A percentile compares a stretch with the other conserved stretches of the same genome.
Conservation (phyloP, 805 yeast genomes). For the Sugiyamaella smithiae region DNA sequence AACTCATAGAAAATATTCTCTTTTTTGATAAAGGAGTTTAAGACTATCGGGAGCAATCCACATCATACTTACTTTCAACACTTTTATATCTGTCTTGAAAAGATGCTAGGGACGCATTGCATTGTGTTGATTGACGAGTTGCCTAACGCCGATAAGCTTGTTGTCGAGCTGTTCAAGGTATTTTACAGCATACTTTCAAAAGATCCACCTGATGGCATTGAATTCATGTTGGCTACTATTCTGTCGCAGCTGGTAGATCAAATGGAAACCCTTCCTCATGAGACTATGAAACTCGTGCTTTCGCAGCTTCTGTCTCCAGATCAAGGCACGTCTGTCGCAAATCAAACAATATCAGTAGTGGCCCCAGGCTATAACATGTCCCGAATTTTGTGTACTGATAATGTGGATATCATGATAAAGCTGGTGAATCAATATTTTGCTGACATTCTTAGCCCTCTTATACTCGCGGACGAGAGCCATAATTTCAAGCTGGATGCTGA, state of each 20-base stretch:
- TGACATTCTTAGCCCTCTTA: slow-evolving; percentile 58
- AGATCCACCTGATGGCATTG: slow-evolving; percentile 51
- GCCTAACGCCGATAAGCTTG: slow-evolving; percentile 55
- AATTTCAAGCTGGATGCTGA: neutral
- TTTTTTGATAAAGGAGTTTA: slow-evolving; percentile 62
- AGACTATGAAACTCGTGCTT: slow-evolving; percentile 60
- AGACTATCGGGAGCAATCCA: slow-evolving; percentile 41
- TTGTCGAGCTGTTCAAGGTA: slow-evolving; percentile 54
- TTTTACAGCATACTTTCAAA: slow-evolving; percentile 55
- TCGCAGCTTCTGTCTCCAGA: slow-evolving; percentile 53
- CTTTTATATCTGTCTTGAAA: slow-evolving; percentile 60
- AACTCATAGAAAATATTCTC: slow-evolving; percentile 48
- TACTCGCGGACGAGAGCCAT: slow-evolving; percentile 23
- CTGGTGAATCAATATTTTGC: slow-evolving; percentile 76
- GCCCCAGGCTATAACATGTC: slow-evolving; percentile 67
- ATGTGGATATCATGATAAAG: slow-evolving; percentile 71
- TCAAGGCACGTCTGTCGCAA: slow-evolving; percentile 25
- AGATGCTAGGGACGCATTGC: slow-evolving; percentile 72
- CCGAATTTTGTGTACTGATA: slow-evolving; percentile 62
- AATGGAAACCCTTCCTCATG: slow-evolving; percentile 58
- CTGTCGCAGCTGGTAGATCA: slow-evolving; percentile 73
- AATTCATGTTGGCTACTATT: slow-evolving; percentile 51
- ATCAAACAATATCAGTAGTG: slow-evolving; percentile 24
- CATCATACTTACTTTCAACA: slow-evolving; percentile 62
- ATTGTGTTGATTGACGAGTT: slow-evolving; percentile 72